Base-by-base conservation (phyloP, 2,329 filamentous ascomycete species). In the Aplosporella prunicola region DNA sequence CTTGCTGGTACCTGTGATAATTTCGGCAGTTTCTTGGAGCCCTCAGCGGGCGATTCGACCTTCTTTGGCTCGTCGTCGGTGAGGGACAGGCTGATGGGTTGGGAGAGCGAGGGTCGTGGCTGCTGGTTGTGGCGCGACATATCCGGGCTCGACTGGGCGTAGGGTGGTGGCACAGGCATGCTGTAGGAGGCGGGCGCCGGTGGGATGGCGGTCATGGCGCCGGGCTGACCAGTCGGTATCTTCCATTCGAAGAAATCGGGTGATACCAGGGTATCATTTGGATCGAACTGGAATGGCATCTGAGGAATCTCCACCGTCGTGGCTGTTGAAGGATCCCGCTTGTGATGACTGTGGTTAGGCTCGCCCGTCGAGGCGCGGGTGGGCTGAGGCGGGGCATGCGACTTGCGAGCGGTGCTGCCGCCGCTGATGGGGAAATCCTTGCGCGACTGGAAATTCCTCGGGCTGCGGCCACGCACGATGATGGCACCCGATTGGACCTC, bases 391-490 rank as follows among this genome's bases (percentile, higher is more conserved):
- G 56, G 51, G 16, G 55, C 20, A 35, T 60, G 55, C 26, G 55
- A 45, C 44, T 91, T 88, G 26, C 86, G 78, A n/a, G 81, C 72
- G 17, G 80, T 79, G 15, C 80, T 80, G 46, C 82, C 85, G 11
- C 83, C 84, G 37, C 86, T 74, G 31, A 96, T 71, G 2, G 89
- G 87, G 43, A 94, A 82, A 58, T 96, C 89, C 59, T 94, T 95
- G 35, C 89, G 74, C 8, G 87, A 82, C 59, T 93, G 87, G 59
- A 96, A 96, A 60, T 96, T 96, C 24, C 89, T 75, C 4, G 89
- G 89, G 59, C 88, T 95, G 50, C 89, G 76, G 23, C 89, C 89
- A 43, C 89, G 81, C 20, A 96, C 89, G 38, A 96, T 93, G 49
- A 96, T 89, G 2, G 89, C 85, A 1, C 86, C 82, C 1, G 89